Evolutionary conservation across 257 asterid species (phyloP), one percentile per base, ranked within the genome.

Genomic region (Lycium ferocissimum): DNA sequence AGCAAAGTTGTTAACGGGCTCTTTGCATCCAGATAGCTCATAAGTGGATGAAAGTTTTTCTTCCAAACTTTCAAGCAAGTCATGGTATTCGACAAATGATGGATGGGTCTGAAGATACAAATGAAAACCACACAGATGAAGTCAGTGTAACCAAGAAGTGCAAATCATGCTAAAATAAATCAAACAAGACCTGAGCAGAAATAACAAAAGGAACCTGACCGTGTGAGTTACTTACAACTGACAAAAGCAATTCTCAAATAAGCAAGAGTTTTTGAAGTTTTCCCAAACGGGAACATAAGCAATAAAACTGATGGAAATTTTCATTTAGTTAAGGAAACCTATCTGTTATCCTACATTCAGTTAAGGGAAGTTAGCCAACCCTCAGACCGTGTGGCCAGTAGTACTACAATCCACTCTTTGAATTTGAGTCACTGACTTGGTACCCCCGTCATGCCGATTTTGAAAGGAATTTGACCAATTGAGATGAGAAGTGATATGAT

Each of bases 331-430:
- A 43, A 72, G 80, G 80, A 17, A 72, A 72, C 37, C 26, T 40
- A 72, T 72, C 37, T 43, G 26, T 43, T n/a, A 72, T 73, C 59
- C 58, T 47, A 73, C 40, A 76, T 66, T 15, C 80, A 54, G 35
- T 51, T 47, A 51, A n/a, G 59, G 80, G 35, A 86, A 84, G 85
- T 73, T 35, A 38, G 81, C 45, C 79, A 75, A 85, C 95, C 99
- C 99, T 97, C 99, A 47, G 97, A 90, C 88, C 99, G 95, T 54
- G 99, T 97, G 81, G 99, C 99, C 93, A 97, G 88, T 83, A 97
- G 88, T 83, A 97, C 97, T 73, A 97, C 99, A 79, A 95, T 92
- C 99, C 99, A 97, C 91, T 97, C 99, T 91, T 97, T 93, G 90
- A 97, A 97, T 87, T 97, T 97, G 33, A 26, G 33, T 26, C 33